These are phyloP conservation scores for Yamagishiella unicocca DNA, from an alignment of 139 green algal species.

Conservation along the genomic window DNA sequence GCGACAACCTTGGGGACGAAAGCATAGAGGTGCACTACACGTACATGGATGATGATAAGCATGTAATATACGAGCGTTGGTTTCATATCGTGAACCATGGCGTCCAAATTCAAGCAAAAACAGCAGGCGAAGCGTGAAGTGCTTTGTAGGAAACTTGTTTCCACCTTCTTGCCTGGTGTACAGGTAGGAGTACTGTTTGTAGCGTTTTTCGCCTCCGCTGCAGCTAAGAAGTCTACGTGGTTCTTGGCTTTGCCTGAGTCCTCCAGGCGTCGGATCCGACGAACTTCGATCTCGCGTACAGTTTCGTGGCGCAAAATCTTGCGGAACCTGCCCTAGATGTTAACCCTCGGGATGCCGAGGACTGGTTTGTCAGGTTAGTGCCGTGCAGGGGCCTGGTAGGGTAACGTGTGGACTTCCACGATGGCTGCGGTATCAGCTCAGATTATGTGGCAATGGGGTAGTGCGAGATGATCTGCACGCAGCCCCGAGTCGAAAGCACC, in stretches of 20 bases:
- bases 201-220: neutral
- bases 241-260: too few species aligned
- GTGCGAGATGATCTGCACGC: too few species aligned
- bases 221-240: neutral
- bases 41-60: too few species aligned
- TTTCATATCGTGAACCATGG: neutral
- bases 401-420: too few species aligned
- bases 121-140: conserved; percentile 16
- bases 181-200: neutral
- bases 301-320: neutral
- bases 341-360: neutral
- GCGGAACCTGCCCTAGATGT: neutral
- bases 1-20: too few species aligned
- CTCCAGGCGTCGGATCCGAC: neutral
- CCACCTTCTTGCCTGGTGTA: conserved; percentile 6
- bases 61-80: neutral
- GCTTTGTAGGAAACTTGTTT: conserved; percentile 8
- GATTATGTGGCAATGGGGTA: too few species aligned
- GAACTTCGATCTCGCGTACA: neutral
- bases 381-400: neutral
- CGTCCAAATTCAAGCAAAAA: conserved; percentile 20
- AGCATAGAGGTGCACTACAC: too few species aligned
- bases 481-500: too few species aligned
- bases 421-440: too few species aligned
- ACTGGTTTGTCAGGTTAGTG: conserved; percentile 20